A percentile compares a stretch with the other conserved stretches of the same genome.
Evolutionary conservation across 2,329 filamentous ascomycete genomes (phyloP).

Genomic region (Ceratocystis cubensis): DNA sequence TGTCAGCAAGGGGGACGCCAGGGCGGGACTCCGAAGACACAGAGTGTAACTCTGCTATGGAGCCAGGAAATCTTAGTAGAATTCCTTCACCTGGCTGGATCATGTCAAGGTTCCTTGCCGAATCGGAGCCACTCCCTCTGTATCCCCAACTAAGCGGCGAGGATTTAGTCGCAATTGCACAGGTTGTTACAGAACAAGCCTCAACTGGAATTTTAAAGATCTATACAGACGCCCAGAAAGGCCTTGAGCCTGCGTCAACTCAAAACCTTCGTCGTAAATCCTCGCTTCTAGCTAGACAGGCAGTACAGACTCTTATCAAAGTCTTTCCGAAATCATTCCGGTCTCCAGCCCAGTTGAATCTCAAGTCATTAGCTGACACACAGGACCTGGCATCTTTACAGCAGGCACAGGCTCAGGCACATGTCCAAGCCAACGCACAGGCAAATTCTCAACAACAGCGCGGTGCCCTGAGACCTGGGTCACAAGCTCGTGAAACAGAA

Average conservation of each 20-base stretch:
- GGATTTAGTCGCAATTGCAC: constrained; percentile 53
- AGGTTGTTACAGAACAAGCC: constrained; percentile 60
- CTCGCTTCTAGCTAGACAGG: constrained; percentile 34
- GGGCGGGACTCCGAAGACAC: constrained; percentile 38
- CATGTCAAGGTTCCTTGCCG: constrained; percentile 44
- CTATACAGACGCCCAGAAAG: constrained; percentile 22
- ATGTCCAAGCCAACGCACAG: constrained; percentile 31
- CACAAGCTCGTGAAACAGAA: constrained; percentile 31
- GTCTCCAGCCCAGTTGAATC: constrained; percentile 29
- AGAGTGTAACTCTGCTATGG: constrained; percentile 37
- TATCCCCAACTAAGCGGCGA: constrained; percentile 40
- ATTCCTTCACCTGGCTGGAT: constrained; percentile 39
- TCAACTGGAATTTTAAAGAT: constrained; percentile 39
- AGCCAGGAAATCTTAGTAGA: constrained; percentile 38
- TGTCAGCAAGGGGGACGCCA: constrained; percentile 40
- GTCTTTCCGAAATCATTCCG: constrained; percentile 36
- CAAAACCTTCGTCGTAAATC: constrained; percentile 27
- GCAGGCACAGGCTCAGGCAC: constrained; percentile 28
- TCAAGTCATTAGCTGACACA: constrained; percentile 42
- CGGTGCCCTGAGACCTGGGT: not conserved
- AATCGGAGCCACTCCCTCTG: constrained; percentile 42
- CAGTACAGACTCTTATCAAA: constrained; percentile 37
- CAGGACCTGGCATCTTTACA: constrained; percentile 41
- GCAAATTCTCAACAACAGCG: constrained; percentile 5
- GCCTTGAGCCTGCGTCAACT: not conserved